Base-by-base conservation (phyloP, 768 basidiomycete species). In the Lactifluus volemus region DNA sequence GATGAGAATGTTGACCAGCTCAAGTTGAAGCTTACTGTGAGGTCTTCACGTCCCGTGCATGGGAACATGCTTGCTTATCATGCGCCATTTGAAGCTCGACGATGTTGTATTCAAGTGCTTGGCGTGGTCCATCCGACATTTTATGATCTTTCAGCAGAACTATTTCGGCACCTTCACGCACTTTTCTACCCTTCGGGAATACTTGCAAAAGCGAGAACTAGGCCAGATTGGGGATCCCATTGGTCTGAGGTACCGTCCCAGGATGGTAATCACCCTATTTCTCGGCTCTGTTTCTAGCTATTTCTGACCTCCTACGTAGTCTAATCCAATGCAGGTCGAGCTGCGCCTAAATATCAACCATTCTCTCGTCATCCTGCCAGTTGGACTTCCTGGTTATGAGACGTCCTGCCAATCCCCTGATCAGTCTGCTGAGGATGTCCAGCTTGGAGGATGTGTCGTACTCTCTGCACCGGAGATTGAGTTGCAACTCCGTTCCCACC, bases 101-200 rank as follows among this genome's bases (percentile, higher is more conserved):
- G 78, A 84, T 38, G 69, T 84, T 38, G 74, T 81, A 9, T 87
- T 86, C 74, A 89, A 87, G 70, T 76, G 79, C 1, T 74, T 92
- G 55, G 95, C 93, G 25, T 97, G 95, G 95, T 84, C 85, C 2
- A 81, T 95, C 61, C 84, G 94, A 41, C 86, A 92, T 68, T 79
- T 96, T 65, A 89, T 98, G 84, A 83, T 87, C 44, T 69, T 97
- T 60, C 84, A 88, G 49, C 92, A 96, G 68, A 98, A 98, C 72
- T 98, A 98, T 72, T 84, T 98, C 53, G 96, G 96, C 11, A 80
- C 83, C 5, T 98, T 97, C 73, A 97, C 93, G 2, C 89, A 96
- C 66, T 98, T 95, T 67, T 85, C 86, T 3, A 97, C 92, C 0
- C 77, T 92, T 45, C 81, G 80, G 21, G 96, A 98, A 74, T 96